Conservation (phyloP, 108 stramenopile species). For the Cyclotella cryptica region DNA sequence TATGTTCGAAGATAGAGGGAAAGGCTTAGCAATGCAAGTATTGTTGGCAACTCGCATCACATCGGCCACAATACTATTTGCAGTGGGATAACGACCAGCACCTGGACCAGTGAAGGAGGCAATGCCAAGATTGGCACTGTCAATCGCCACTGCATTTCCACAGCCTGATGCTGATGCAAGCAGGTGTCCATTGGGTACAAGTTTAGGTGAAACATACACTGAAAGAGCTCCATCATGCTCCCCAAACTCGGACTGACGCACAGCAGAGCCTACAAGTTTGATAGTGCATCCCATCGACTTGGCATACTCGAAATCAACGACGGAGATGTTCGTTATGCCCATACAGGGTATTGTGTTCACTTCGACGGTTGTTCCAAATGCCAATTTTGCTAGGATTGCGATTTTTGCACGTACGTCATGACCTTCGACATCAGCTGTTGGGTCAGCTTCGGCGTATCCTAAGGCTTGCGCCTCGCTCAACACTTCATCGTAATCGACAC, state of each 20-base stretch:
- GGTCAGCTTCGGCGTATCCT: constrained; percentile 84
- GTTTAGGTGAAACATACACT: constrained; percentile 84
- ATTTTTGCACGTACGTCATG: constrained; percentile 94
- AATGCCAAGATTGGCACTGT: constrained; percentile 75
- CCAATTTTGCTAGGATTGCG: constrained; percentile 87
- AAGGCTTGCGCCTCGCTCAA: constrained; percentile 82
- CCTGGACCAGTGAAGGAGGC: constrained; percentile 87
- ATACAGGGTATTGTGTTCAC: constrained; percentile 71
- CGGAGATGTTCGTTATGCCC: constrained; percentile 80
- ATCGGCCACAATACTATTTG: constrained; percentile 95
- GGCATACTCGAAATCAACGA: constrained; percentile 90
- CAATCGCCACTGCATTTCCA: constrained; percentile 83
- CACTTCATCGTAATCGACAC: constrained; percentile 67
- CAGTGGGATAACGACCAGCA: constrained; percentile 94
- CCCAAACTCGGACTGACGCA: constrained; percentile 60
- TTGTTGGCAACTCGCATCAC: constrained; percentile 74
- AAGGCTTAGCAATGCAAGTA: constrained; percentile 44
- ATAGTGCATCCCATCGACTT: constrained; percentile 86
- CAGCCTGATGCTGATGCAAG: constrained; percentile 71
- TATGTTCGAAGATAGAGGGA: constrained; percentile 48
- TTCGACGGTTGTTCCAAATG: constrained; percentile 83
- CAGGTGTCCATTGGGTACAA: constrained; percentile 74
- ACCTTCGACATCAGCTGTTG: constrained; percentile 90
- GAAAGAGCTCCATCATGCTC: constrained; percentile 73
- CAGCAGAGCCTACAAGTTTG: constrained; percentile 92